A percentile compares a stretch with the other conserved stretches of the same genome.
These are phyloP conservation scores for Aeschynomene evenia DNA, from an alignment of 306 rosid species.

Conservation along the genomic window DNA sequence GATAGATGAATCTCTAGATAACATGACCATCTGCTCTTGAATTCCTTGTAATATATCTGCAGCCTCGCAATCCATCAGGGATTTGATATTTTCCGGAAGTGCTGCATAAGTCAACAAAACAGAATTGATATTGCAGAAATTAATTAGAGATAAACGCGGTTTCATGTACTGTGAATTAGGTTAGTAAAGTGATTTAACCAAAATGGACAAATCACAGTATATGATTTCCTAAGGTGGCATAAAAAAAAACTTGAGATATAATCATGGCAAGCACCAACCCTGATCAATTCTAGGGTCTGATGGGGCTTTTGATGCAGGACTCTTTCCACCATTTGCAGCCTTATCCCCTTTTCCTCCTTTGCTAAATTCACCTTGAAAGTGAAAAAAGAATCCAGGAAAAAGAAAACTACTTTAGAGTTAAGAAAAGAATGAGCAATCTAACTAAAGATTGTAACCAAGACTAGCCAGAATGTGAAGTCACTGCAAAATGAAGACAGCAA, in stretches of 20 bases:
- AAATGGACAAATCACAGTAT: not conserved
- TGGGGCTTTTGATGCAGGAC: conserved; percentile 42
- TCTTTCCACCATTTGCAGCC: conserved; percentile 44
- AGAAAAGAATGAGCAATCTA: conserved; percentile 15
- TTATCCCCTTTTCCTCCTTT: conserved; percentile 67
- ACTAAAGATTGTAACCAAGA: not conserved
- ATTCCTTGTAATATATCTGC: conserved; percentile 61
- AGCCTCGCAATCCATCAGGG: conserved; percentile 90
- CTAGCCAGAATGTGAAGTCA: conserved; percentile 16
- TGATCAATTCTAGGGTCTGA: conserved; percentile 57
- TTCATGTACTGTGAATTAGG: conserved; percentile 10
- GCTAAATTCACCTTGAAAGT: conserved; percentile 38
- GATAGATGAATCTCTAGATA: conserved; percentile 74
- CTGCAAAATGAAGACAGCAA: conserved; percentile 5
- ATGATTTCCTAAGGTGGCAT: conserved; percentile 11
- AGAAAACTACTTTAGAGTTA: not conserved
- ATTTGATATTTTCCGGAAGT: conserved; percentile 65
- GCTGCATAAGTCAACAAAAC: conserved; percentile 46
- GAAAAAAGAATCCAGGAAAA: conserved; percentile 11
- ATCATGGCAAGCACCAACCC: conserved; percentile 49
- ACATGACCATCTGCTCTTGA: conserved; percentile 63
- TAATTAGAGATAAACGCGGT: not conserved
- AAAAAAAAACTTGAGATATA: conserved; percentile 9
- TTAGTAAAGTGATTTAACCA: not conserved
- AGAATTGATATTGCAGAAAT: conserved; percentile 8